phyloP scores from a whole-genome alignment of 2,329 filamentous ascomycete species.

The Microsporum audouinii region DNA sequence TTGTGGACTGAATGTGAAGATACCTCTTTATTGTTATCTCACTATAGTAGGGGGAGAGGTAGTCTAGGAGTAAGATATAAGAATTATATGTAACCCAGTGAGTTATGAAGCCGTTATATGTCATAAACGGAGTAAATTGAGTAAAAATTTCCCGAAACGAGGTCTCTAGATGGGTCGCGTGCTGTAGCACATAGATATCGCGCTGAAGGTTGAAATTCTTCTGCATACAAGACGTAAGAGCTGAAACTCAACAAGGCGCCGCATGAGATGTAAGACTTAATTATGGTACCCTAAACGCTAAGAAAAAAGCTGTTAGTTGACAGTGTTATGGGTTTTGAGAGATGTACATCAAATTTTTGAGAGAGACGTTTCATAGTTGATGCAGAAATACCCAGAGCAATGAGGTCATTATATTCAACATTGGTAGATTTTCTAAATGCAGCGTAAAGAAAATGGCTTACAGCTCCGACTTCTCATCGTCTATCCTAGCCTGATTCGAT shows the following conservation, averaged over 20 bases:
- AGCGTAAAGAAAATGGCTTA: slow-evolving; percentile 20
- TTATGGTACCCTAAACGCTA: neutral
- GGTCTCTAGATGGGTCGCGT: neutral
- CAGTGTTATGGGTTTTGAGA: neutral
- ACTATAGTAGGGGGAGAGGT: no score
- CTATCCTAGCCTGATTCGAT: slow-evolving; percentile 10
- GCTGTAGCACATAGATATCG: neutral
- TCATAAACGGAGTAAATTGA: neutral
- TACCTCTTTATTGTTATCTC: no score
- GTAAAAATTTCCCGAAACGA: neutral
- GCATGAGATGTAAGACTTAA: neutral
- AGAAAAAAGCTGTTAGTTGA: neutral
- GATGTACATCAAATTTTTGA: neutral
- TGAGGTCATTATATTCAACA: neutral
- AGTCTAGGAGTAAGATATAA: no score
- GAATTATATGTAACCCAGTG: neutral
- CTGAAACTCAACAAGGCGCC: neutral
- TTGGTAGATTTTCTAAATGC: neutral
- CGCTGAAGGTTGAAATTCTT: neutral
- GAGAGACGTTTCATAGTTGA: neutral
- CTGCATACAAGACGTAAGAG: neutral
- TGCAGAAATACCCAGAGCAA: neutral
- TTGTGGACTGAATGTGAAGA: no score
- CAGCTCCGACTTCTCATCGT: slow-evolving; percentile 29
- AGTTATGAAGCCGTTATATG: neutral